These are phyloP conservation scores for Allomyces macrogynus DNA, from an alignment of 192 early-diverging fungal genomes.

Conservation along the genomic window DNA sequence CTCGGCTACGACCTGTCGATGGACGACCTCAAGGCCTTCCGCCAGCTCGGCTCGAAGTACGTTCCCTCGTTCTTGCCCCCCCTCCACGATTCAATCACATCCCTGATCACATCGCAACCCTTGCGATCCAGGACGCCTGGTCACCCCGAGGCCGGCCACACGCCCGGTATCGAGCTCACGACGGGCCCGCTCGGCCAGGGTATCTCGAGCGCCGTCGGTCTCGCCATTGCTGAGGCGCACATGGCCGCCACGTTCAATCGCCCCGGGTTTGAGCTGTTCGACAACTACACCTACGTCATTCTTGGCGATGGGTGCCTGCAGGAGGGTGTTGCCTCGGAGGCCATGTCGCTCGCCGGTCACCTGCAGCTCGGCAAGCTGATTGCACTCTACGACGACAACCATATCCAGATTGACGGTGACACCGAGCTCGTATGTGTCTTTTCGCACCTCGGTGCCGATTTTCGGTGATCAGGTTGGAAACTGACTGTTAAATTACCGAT, in stretches of 20 bases:
- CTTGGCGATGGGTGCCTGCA: slow-evolving; percentile 93
- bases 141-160: slow-evolving; percentile 78
- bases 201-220: slow-evolving; percentile 77
- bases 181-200: slow-evolving; percentile 94
- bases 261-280: slow-evolving; percentile 63
- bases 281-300: slow-evolving; percentile 68
- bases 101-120: neutral
- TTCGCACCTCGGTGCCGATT: too few relatives aligned
- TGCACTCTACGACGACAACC: slow-evolving; percentile 88
- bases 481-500: slow-evolving; percentile 1
- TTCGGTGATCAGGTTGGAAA: too few relatives aligned
- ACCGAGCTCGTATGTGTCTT: slow-evolving; percentile 20
- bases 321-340: slow-evolving; percentile 88
- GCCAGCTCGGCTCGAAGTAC: slow-evolving; percentile 59
- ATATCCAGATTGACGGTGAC: slow-evolving; percentile 84
- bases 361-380: slow-evolving; percentile 84
- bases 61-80: slow-evolving; percentile 11
- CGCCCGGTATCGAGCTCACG: slow-evolving; percentile 83
- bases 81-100: slow-evolving; percentile 3
- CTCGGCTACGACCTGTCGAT: slow-evolving; percentile 69
- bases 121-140: slow-evolving; percentile 61
- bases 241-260: slow-evolving; percentile 78
- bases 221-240: slow-evolving; percentile 75
- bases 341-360: slow-evolving; percentile 76
- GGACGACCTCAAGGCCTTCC: slow-evolving; percentile 79